Base-by-base conservation (phyloP, 1,284 basidiomycete species). In the Xanthoconium separans region DNA sequence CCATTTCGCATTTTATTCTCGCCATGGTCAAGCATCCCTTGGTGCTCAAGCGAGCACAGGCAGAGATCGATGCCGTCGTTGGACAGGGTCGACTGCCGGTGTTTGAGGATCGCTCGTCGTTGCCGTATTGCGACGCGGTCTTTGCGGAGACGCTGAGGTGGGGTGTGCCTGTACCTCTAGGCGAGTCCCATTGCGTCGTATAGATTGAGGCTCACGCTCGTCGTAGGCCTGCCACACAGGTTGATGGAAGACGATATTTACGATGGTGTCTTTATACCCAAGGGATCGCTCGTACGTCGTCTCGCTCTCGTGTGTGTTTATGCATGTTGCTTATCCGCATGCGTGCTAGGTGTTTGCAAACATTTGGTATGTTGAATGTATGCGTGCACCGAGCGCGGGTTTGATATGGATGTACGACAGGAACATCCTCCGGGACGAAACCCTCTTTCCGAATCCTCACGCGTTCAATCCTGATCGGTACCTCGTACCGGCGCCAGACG, bases 11-110 rank as follows among this genome's bases (percentile, higher is more conserved):
- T 45, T 84, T 86, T 61, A 65, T 87, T n/a, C 73, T 87, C 47
- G 80, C 80, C 7, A 82, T 87, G 78, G 71, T 83, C 41, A 66
- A 71, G 10, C 64, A 82, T 58, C 84, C 85, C 1, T 73, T 75
- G 5, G 74, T 73, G 2, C 74, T 81, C 41, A 68, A 61, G 41
- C 76, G 75, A 50, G 79, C 82, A 3, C 83, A 85, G 61, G 69
- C 73, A 18, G 85, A 86, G 56, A 75, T 87, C n/a, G 83, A 86
- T 55, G 52, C 58, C 1, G 75, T 83, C 4, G 69, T 82, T 12
- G 79, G 79, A 10, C 49, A 46, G 20, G 75, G 77, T 39, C 71
- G 81, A 10, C 68, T 86, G 10, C 85, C 84, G 1, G 72, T 63
- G 2, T 77, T 83, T 49, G 73, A 65, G 10, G 84, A 86, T 61